Evolutionary conservation across 495 filamentous ascomycete genomes (phyloP).

Genomic region (Penicillium subrubescens): DNA sequence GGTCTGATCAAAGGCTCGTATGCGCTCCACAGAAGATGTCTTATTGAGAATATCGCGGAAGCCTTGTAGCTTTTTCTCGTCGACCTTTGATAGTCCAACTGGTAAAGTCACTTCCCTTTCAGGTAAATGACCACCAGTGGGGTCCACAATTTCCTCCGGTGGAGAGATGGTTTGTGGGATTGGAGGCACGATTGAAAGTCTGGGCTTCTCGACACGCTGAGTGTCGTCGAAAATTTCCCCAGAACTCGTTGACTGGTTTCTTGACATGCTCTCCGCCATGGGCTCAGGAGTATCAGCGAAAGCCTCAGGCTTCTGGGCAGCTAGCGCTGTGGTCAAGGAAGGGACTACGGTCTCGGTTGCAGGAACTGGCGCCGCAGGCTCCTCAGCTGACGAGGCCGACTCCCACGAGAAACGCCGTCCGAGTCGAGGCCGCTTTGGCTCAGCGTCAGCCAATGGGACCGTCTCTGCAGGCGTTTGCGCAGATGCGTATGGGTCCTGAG

Average conservation of each 20-base stretch:
- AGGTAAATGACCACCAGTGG: constrained; percentile 2
- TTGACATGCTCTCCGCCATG: constrained; percentile 14
- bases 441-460: constrained; percentile 1
- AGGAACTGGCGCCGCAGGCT: constrained; percentile 20
- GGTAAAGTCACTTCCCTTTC: constrained; percentile 1
- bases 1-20: constrained; percentile 67
- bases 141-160: constrained; percentile 23
- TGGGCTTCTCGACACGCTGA: constrained; percentile 21
- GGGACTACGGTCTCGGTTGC: constrained; percentile 11
- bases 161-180: constrained; percentile 18
- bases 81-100: constrained; percentile 15
- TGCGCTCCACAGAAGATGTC: constrained; percentile 61
- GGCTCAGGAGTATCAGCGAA: constrained; percentile 8
- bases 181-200: constrained; percentile 31
- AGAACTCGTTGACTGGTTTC: constrained; percentile 21
- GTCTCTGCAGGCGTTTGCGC: constrained; percentile 11
- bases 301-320: constrained; percentile 19
- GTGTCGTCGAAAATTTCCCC: constrained; percentile 15
- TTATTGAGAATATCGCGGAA: constrained; percentile 76
- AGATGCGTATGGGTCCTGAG: constrained; percentile 23
- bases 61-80: constrained; percentile 48
- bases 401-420: constrained; percentile 49
- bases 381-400: constrained; percentile 29
- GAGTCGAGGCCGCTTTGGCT: constrained; percentile 29
- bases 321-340: constrained; percentile 9